phyloP scores from a whole-genome alignment of 192 early-diverging fungal genomes.

The Backusella australiensis region DNA sequence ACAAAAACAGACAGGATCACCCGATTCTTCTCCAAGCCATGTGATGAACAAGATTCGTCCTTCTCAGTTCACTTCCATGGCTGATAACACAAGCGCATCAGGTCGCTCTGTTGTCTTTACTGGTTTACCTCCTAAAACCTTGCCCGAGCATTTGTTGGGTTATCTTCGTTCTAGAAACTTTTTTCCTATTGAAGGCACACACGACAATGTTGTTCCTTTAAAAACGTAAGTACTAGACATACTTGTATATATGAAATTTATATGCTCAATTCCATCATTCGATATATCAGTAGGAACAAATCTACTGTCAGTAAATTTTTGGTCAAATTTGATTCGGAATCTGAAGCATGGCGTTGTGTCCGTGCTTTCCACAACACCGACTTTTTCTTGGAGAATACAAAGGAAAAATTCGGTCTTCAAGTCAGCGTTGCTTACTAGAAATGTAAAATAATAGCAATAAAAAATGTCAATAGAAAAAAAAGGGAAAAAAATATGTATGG shows the following conservation, averaged over 20 bases:
- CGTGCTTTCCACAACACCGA: constrained; percentile 31
- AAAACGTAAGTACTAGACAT: constrained; percentile 21
- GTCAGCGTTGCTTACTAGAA: constrained; percentile 17
- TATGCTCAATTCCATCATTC: neutral
- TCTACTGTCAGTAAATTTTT: constrained; percentile 23
- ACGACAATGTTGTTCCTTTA: constrained; percentile 21
- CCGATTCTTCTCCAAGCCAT: neutral
- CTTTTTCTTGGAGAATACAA: neutral
- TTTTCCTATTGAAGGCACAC: constrained; percentile 27
- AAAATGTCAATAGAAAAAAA: neutral
- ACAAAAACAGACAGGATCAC: constrained; percentile 1
- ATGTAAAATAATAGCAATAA: constrained; percentile 9
- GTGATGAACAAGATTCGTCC: constrained; percentile 7
- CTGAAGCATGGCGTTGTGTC: constrained; percentile 38
- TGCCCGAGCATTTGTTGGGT: constrained; percentile 16
- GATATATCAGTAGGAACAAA: constrained; percentile 6
- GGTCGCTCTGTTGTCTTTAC: constrained; percentile 27
- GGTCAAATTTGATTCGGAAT: constrained; percentile 33
- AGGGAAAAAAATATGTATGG: neutral
- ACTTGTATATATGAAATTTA: neutral
- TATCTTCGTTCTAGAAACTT: constrained; percentile 25
- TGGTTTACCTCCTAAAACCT: constrained; percentile 23
- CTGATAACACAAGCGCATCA: constrained; percentile 19
- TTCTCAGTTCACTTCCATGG: constrained; percentile 11
- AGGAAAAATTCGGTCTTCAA: neutral